Evolutionary conservation across 2,329 filamentous ascomycete genomes (phyloP).

Genomic region (Fusarium floridanum): DNA sequence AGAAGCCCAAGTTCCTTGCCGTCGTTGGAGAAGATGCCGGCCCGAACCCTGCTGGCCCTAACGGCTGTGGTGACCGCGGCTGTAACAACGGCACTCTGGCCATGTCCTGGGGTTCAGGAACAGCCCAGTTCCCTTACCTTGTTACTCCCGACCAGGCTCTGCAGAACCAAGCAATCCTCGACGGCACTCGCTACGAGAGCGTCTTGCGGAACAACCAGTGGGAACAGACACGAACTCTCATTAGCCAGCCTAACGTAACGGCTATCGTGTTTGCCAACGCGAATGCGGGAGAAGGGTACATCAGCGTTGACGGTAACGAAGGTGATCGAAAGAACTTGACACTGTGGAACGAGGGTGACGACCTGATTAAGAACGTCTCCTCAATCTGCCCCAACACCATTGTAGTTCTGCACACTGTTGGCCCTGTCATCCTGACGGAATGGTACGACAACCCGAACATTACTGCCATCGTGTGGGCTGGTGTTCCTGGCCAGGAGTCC

Average conservation of each 20-base stretch:
- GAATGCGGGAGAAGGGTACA: constrained; percentile 87
- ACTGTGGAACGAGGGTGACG: constrained; percentile 86
- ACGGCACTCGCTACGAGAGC: constrained; percentile 73
- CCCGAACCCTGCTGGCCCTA: constrained; percentile 79
- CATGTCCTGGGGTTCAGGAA: constrained; percentile 85
- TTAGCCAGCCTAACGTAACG: constrained; percentile 73
- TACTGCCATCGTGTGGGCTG: constrained; percentile 86
- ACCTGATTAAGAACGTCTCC: constrained; percentile 84
- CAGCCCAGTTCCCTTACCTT: constrained; percentile 80
- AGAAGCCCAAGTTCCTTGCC: constrained; percentile 79
- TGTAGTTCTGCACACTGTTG: constrained; percentile 88
- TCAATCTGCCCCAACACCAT: constrained; percentile 87
- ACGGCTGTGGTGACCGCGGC: constrained; percentile 79
- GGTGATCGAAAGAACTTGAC: constrained; percentile 96
- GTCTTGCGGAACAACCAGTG: constrained; percentile 75
- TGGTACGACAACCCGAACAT: constrained; percentile 83
- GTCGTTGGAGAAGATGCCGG: constrained; percentile 89
- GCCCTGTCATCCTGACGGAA: constrained; percentile 81
- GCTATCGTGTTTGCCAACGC: constrained; percentile 93
- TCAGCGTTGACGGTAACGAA: constrained; percentile 83
- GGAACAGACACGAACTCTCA: constrained; percentile 70
- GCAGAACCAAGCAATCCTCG: constrained; percentile 70
- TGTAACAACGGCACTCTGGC: constrained; percentile 73
- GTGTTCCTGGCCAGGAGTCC: constrained; percentile 85
- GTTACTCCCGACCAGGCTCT: constrained; percentile 80